Evolutionary conservation across 495 filamentous ascomycete genomes (phyloP).

Genomic region (Podospora comata): DNA sequence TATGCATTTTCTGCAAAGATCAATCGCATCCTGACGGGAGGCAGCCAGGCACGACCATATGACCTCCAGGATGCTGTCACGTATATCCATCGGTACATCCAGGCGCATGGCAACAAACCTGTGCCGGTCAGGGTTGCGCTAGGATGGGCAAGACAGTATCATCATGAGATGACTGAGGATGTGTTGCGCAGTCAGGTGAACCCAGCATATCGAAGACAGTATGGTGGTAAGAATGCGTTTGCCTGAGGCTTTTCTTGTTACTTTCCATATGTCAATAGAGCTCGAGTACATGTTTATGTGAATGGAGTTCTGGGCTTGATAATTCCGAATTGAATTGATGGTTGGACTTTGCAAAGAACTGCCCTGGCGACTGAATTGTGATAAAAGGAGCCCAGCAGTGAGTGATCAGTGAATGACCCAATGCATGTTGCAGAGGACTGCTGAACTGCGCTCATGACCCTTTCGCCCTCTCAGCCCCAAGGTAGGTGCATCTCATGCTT

Average conservation of each 20-base stretch:
- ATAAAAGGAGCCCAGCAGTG: no score
- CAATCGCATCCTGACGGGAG: conserved; percentile 9
- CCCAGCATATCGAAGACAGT: conserved; percentile 8
- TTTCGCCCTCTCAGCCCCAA: no score
- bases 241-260: background rate
- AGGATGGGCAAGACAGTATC: conserved; percentile 6
- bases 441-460: no score
- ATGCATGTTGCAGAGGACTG: no score
- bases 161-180: conserved; percentile 6
- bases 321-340: no score
- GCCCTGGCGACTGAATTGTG: no score
- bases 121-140: conserved; percentile 1
- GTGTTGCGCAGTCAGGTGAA: conserved; percentile 5
- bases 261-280: background rate
- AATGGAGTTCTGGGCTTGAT: background rate
- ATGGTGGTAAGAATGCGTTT: background rate
- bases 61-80: conserved; percentile 13
- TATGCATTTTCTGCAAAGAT: conserved; percentile 11
- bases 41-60: conserved; percentile 8
- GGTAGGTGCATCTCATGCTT: no score
- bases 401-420: no score
- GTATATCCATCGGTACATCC: conserved; percentile 10
- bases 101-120: conserved; percentile 8
- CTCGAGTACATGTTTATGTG: background rate
- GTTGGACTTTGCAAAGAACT: no score